phyloP scores from a whole-genome alignment of 495 filamentous ascomycete species.

The Trichoderma erinaceum region DNA sequence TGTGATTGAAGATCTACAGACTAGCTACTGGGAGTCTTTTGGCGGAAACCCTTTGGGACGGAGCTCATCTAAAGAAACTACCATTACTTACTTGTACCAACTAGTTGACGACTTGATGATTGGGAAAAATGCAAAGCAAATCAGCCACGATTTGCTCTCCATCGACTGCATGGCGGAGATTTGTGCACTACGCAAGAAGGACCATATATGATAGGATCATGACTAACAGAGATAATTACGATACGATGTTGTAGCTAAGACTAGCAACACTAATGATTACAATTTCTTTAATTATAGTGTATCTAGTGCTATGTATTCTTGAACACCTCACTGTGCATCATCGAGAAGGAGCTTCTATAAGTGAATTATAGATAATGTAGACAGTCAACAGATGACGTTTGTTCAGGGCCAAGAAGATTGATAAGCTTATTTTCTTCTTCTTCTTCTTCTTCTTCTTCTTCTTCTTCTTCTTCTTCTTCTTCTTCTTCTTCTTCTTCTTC shows the following conservation, averaged over 20 bases:
- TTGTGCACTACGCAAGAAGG: slow-evolving; percentile 6
- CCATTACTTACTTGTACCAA: neutral
- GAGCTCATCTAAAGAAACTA: neutral
- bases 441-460: no score
- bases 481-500: no score
- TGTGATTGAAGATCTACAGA: slow-evolving; percentile 11
- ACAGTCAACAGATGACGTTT: no score
- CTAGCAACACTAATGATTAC: neutral
- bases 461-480: no score
- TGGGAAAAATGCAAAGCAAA: neutral
- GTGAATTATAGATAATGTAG: no score
- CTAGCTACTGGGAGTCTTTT: slow-evolving; percentile 6
- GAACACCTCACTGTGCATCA: no score
- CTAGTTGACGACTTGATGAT: slow-evolving; percentile 6
- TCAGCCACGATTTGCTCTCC: neutral
- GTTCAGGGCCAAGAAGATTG: no score
- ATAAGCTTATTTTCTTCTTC: no score
- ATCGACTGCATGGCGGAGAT: slow-evolving; percentile 10
- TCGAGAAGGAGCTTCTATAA: no score
- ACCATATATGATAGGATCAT: neutral
- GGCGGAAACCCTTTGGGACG: neutral
- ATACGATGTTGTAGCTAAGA: neutral
- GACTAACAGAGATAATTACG: neutral
- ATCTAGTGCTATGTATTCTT: neutral
- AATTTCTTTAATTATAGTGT: neutral